A percentile compares a stretch with the other conserved stretches of the same genome.
Evolutionary conservation across 2,329 filamentous ascomycete genomes (phyloP).

Genomic region (Aspergillus fijiensis): DNA sequence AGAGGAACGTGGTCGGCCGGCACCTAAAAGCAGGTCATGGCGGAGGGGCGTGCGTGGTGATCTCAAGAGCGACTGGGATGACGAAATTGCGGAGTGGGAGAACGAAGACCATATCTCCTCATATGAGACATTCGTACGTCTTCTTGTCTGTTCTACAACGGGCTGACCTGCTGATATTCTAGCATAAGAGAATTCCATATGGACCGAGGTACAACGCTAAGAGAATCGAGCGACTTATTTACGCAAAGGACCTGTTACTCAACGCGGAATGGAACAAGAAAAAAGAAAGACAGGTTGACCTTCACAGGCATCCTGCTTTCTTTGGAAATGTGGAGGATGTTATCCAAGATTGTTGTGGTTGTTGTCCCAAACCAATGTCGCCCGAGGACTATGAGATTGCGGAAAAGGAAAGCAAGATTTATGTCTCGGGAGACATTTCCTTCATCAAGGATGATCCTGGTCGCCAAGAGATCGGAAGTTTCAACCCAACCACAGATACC

Average conservation of each 20-base stretch:
- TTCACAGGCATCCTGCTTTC: constrained; percentile 83
- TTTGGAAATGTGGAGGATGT: constrained; percentile 75
- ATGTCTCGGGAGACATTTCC: constrained; percentile 69
- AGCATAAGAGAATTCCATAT: constrained; percentile 37
- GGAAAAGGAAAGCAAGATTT: constrained; percentile 71
- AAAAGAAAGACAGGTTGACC: constrained; percentile 70
- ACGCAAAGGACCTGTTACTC: constrained; percentile 75
- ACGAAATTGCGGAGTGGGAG: constrained; percentile 82
- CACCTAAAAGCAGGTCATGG: constrained; percentile 38
- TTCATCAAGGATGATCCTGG: constrained; percentile 83
- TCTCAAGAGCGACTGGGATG: constrained; percentile 73
- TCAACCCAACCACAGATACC: constrained; percentile 76
- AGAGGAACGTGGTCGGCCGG: constrained; percentile 68
- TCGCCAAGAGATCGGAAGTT: constrained; percentile 69
- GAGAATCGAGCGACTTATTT: constrained; percentile 76
- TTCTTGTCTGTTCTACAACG: constrained; percentile 25
- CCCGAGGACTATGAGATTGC: constrained; percentile 70
- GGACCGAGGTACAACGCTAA: constrained; percentile 38
- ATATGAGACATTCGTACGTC: constrained; percentile 75
- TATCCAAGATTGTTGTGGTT: constrained; percentile 77
- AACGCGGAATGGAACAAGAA: constrained; percentile 85
- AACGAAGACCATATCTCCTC: constrained; percentile 73
- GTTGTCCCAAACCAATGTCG: constrained; percentile 68
- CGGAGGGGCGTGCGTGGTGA: constrained; percentile 57
- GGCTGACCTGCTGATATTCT: background rate